These are phyloP conservation scores for Syzygium aromaticum DNA, from an alignment of 345 rosid genomes.

Conservation along the genomic window DNA sequence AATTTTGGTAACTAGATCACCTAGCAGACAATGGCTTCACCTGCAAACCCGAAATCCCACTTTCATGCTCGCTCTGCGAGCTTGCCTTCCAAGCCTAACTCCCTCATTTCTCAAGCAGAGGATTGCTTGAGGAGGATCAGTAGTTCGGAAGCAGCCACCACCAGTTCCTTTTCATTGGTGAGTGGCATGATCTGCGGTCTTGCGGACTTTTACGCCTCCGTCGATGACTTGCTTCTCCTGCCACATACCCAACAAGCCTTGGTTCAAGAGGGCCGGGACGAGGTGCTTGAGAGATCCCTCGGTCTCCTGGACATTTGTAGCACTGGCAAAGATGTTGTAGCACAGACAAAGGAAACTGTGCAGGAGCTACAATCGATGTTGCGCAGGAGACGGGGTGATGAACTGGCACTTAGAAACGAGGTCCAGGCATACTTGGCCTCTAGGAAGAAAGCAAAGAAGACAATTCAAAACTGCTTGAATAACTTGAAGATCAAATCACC, in stretches of 20 bases:
- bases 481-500: slow-evolving; percentile 7
- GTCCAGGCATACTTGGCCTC: slow-evolving; percentile 16
- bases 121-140: slow-evolving; percentile 19
- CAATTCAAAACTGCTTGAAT: slow-evolving; percentile 11
- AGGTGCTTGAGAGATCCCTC: slow-evolving; percentile 28
- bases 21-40: slow-evolving; percentile 1
- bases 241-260: slow-evolving; percentile 12
- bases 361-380: slow-evolving; percentile 23
- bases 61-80: slow-evolving; percentile 29
- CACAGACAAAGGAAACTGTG: slow-evolving; percentile 15
- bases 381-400: slow-evolving; percentile 6
- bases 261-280: slow-evolving; percentile 19
- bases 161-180: background rate
- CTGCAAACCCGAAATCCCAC: background rate
- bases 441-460: slow-evolving; percentile 16
- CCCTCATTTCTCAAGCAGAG: slow-evolving; percentile 11
- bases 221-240: slow-evolving; percentile 18
- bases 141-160: background rate
- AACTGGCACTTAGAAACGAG: slow-evolving; percentile 1
- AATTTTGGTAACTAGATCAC: background rate
- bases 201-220: slow-evolving; percentile 16
- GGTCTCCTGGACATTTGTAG: slow-evolving; percentile 23
- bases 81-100: slow-evolving; percentile 33
- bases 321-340: slow-evolving; percentile 19
- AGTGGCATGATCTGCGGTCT: slow-evolving; percentile 17